Evolutionary conservation across 164 flowering plant species (phyloP).

Genomic region (Berberis vulgaris): DNA sequence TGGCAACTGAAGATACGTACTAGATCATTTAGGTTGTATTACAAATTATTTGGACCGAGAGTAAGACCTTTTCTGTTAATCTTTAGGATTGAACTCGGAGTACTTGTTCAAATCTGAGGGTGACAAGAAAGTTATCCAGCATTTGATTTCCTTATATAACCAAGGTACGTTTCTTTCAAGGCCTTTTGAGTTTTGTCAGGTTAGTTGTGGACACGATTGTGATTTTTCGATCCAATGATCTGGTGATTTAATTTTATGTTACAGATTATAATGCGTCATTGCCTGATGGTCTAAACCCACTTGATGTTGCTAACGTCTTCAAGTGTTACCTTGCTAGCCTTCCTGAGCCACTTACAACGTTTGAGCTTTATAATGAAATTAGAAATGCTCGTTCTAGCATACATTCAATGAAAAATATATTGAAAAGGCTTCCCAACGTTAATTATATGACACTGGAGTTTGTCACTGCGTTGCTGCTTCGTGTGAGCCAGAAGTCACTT

Average conservation of each 20-base stretch:
- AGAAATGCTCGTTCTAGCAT: constrained; percentile 71
- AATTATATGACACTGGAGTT: constrained; percentile 83
- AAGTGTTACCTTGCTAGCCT: constrained; percentile 89
- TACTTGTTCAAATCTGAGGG: constrained; percentile 70
- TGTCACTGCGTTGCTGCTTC: constrained; percentile 72
- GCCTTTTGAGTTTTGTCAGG: constrained; percentile 8
- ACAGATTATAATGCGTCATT: constrained; percentile 66
- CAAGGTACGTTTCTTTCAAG: constrained; percentile 40
- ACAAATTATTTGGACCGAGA: neutral
- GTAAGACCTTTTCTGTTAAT: neutral
- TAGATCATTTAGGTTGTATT: neutral
- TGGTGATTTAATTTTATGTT: constrained; percentile 1
- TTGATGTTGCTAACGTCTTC: constrained; percentile 55
- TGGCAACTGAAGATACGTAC: neutral
- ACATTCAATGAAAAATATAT: constrained; percentile 44
- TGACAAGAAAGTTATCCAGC: constrained; percentile 60
- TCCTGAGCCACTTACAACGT: constrained; percentile 83
- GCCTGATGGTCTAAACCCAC: constrained; percentile 61
- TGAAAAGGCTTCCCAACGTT: constrained; percentile 77
- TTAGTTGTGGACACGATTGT: neutral
- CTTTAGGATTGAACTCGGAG: constrained; percentile 55
- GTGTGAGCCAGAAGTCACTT: constrained; percentile 76
- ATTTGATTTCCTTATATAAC: constrained; percentile 67
- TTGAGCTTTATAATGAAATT: constrained; percentile 63
- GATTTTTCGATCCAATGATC: neutral